A percentile compares a stretch with the other conserved stretches of the same genome.
These are phyloP conservation scores for Onygenales sp. DNA, from an alignment of 2,329 filamentous ascomycete species.

Conservation along the genomic window DNA sequence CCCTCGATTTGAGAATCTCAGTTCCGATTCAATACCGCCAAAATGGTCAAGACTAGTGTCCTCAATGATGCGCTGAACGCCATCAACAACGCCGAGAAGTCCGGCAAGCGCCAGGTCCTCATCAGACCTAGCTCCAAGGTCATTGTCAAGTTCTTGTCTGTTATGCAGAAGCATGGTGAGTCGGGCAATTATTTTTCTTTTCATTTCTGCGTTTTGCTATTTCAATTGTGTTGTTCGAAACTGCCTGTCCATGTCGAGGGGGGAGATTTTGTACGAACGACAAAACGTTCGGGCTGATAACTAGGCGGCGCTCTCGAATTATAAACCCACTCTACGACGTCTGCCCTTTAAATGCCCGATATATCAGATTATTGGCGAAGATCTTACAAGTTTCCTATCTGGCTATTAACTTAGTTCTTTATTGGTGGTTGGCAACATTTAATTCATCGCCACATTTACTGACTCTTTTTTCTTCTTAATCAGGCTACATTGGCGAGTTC, in stretches of 20 bases:
- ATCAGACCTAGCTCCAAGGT: constrained; percentile 99
- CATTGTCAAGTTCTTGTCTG: constrained; percentile 97
- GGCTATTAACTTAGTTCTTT: constrained; percentile 29
- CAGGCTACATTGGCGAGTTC: constrained; percentile 99
- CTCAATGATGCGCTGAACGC: constrained; percentile 98
- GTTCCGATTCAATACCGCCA: constrained; percentile 50
- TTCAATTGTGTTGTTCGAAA: not conserved
- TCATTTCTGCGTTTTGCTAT: constrained; percentile 6
- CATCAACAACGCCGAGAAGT: constrained; percentile 99
- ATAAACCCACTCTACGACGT: constrained; percentile 59
- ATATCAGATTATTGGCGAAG: constrained; percentile 68
- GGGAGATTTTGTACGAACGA: not conserved
- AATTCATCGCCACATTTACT: constrained; percentile 82
- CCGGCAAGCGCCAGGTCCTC: constrained; percentile 97
- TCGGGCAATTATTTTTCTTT: constrained; percentile 21
- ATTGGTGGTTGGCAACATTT: constrained; percentile 78
- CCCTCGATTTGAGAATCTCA: constrained; percentile 44
- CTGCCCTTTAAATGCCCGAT: constrained; percentile 99
- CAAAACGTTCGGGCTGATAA: constrained; percentile 88
- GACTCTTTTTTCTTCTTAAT: constrained; percentile 31
- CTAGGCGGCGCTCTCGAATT: constrained; percentile 88
- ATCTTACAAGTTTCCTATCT: constrained; percentile 91
- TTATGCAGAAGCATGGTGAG: constrained; percentile 99
- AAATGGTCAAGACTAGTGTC: constrained; percentile 98
- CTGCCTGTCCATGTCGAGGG: not conserved